Conservation (phyloP, 805 yeast species). For the Ogataea degrootiae region DNA sequence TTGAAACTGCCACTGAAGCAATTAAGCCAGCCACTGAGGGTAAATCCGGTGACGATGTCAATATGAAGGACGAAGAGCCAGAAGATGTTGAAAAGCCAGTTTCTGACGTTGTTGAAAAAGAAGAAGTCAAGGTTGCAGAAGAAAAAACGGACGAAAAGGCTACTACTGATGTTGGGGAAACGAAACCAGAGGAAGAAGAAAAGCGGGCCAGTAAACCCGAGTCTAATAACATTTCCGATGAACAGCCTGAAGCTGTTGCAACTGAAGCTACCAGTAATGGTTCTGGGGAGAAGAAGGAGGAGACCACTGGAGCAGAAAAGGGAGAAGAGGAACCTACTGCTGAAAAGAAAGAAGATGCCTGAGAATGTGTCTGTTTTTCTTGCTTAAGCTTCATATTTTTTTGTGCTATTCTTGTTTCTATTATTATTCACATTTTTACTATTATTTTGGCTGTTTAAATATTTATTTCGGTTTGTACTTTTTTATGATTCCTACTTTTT, state of each 20-base stretch:
- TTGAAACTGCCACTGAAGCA: neutral
- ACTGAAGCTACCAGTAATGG: too few relatives aligned
- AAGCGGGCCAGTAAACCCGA: neutral
- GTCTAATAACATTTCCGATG: neutral
- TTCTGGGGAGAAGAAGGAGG: neutral
- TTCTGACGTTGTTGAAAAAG: neutral
- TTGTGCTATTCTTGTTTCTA: neutral
- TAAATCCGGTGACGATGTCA: neutral
- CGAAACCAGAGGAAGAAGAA: neutral
- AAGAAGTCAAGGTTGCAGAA: neutral
- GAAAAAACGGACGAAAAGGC: neutral
- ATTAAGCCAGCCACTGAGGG: neutral
- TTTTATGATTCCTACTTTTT: too few relatives aligned
- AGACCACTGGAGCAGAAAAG: neutral
- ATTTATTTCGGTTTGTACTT: too few relatives aligned
- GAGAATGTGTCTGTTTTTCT: too few relatives aligned
- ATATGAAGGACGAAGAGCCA: neutral
- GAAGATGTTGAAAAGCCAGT: neutral
- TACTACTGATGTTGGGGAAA: neutral
- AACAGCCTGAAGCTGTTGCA: neutral
- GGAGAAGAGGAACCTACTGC: neutral
- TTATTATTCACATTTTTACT: neutral
- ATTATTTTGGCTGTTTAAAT: neutral
- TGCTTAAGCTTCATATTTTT: too few relatives aligned
- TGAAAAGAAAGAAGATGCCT: neutral